Evolutionary conservation across 2,329 filamentous ascomycete genomes (phyloP), one percentile per base, ranked within the genome.

Genomic region (Dactylellina drechsleri): DNA sequence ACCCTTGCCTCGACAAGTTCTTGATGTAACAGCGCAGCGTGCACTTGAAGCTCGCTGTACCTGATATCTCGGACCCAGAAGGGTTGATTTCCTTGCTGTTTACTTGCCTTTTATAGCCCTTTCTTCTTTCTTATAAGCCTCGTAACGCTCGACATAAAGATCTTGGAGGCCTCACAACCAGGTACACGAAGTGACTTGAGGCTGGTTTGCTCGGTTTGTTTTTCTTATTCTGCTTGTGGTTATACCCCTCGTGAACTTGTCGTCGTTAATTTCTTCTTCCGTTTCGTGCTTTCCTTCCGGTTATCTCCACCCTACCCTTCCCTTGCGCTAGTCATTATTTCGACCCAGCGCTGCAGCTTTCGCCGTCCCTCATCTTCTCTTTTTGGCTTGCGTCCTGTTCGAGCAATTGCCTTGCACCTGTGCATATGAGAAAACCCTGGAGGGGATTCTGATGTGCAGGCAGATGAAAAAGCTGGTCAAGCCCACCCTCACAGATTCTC

Each of bases 191-290:
- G 70, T 67, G 70, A 75, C 64, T 65, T 75, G 64, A 75, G 64
- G 64, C 71, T 64, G 71, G 71, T 64, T 67, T 67, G 62, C 64
- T 64, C 45, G 15, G 10, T 7, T 43, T 64, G 20, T 67, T 68
- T 68, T 65, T 54, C 68, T 68, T 40, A 68, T 65, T 23, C 23
- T 40, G 41, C 47, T 50, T 41, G 23, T 26, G 54, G 20, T 31
- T 45, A 53, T 72, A 61, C 66, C 61, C 61, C 61, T 73, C 68
- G 70, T 66, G 70, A 62, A 56, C 62, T 74, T 74, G 68, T 74
- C 56, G 70, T 74, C 56, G 70, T 74, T 74, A 74, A 74, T 74
- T 75, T 75, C 64, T 75, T 75, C 71, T 75, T 75, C 52, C 47
- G 60, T 20, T 67, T 75, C 52, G 50, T 68, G 58, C 64, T 68